A percentile compares a stretch with the other conserved stretches of the same genome.
phyloP scores from a whole-genome alignment of 2,329 filamentous ascomycete species.

The Fusarium chuoi region DNA sequence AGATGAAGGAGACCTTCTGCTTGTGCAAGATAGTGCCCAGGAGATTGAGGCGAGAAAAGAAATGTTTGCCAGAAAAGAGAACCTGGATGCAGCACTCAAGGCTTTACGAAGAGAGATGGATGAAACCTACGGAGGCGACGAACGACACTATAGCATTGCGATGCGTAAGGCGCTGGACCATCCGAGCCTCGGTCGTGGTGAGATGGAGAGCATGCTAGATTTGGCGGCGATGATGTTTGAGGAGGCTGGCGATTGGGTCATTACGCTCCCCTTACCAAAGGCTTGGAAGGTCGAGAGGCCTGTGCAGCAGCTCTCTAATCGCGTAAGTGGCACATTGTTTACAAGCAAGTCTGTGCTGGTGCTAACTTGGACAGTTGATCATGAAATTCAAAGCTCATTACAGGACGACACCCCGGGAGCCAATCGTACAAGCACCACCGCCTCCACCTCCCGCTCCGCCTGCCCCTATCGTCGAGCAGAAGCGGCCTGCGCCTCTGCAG shows the following conservation, averaged over 20 bases:
- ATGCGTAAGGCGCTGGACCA: constrained; percentile 58
- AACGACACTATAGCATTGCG: constrained; percentile 53
- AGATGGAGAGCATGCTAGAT: constrained; percentile 56
- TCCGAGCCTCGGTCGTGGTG: constrained; percentile 51
- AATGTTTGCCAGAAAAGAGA: constrained; percentile 72
- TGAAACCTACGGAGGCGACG: constrained; percentile 52
- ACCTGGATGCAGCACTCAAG: constrained; percentile 66
- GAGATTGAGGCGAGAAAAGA: constrained; percentile 69
- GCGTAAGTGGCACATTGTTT: constrained; percentile 44
- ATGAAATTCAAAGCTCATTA: constrained; percentile 54
- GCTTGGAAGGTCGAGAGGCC: constrained; percentile 54
- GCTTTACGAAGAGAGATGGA: constrained; percentile 58
- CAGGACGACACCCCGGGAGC: constrained; percentile 49
- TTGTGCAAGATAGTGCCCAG: constrained; percentile 55
- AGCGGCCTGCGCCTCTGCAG: constrained; percentile 43
- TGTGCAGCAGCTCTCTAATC: constrained; percentile 49
- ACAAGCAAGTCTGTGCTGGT: neutral
- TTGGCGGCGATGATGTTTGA: constrained; percentile 61
- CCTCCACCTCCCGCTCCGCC: constrained; percentile 23
- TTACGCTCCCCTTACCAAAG: constrained; percentile 55
- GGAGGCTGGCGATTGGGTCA: constrained; percentile 54
- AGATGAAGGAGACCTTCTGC: constrained; percentile 51
- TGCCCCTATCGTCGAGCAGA: constrained; percentile 35
- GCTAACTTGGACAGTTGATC: constrained; percentile 48
- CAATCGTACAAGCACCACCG: constrained; percentile 37